Evolutionary conservation across 2,329 filamentous ascomycete genomes (phyloP).

Genomic region (Pochonia chlamydosporia): DNA sequence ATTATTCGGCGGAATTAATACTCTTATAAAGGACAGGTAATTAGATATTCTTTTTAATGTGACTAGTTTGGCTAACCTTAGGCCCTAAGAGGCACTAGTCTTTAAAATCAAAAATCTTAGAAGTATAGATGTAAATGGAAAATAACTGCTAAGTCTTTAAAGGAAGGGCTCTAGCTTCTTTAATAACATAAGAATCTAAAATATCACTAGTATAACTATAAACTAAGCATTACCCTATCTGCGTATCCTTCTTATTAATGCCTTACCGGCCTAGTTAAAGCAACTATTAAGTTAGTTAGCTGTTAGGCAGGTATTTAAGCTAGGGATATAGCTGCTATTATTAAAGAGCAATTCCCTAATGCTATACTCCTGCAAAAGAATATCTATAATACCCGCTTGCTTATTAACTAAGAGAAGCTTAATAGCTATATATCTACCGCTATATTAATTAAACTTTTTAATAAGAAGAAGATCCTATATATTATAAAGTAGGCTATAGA

Average conservation of each 20-base stretch:
- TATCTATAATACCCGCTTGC: conserved; percentile 12
- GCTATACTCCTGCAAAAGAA: conserved; percentile 8
- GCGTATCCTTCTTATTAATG: conserved; percentile 9
- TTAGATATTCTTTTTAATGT: conserved; percentile 7
- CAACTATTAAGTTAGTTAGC: conserved; percentile 10
- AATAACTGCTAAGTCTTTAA: conserved; percentile 8
- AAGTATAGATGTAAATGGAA: conserved; percentile 12
- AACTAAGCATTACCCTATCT: conserved; percentile 1
- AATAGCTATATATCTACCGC: conserved; percentile 8
- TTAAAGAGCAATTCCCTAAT: conserved; percentile 10
- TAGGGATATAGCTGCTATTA: conserved; percentile 9
- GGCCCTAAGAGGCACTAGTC: not conserved
- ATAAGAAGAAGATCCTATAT: conserved; percentile 12
- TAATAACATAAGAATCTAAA: not conserved
- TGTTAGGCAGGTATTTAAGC: conserved; percentile 11
- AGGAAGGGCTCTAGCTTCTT: not conserved
- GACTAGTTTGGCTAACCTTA: conserved; percentile 9
- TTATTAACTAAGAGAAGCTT: conserved; percentile 12
- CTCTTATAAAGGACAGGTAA: conserved; percentile 5
- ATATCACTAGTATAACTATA: not conserved
- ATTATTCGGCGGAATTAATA: conserved; percentile 4
- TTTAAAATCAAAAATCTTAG: conserved; percentile 7
- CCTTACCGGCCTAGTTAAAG: conserved; percentile 7
- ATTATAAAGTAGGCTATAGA: conserved; percentile 12
- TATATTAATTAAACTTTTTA: conserved; percentile 14